Base-by-base conservation (phyloP, 345 rosid species). In the Citrus mangshanensis region DNA sequence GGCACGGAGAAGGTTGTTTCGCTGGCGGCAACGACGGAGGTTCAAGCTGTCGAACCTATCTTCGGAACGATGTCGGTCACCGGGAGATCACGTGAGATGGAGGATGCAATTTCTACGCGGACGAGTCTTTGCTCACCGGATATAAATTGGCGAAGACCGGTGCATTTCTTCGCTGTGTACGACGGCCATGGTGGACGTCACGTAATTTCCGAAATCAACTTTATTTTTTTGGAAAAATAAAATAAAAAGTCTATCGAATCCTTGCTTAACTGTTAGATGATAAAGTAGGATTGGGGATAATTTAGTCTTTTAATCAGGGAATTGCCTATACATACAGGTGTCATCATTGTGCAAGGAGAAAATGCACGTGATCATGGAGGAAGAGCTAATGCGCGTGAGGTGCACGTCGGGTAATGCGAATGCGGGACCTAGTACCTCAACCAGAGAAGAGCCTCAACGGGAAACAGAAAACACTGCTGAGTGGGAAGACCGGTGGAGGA, bases 161-260 rank as follows among this genome's bases (percentile, higher is more conserved):
- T 90, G 78, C 97, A 95, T 85, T 91, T 85, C 90, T 91, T 93
- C 76, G 95, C 84, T 54, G 93, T 95, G 13, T 95, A 82, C 81
- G 98, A 95, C 77, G 98, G 98, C 13, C 97, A 93, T 28, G 97
- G 97, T 30, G 97, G 97, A 54, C 21, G 91, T 83, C 91, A 91
- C 77, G 88, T 87, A 81, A 70, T 69, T 14, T 25, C 46, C 7
- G 6, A 7, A 56, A 10, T 34, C 19, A 18, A 19, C 38, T 30
- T 30, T 66, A 1, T 72, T 68, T 61, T 18, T 13, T 6, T 24
- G 3, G 1, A 9, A 9, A 40, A 40, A 2, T 3, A 32, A n/a
- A 14, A 2, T 21, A 27, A 32, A 42, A 28, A 16, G 69, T 40
- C 69, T 22, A 27, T 16, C 14, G 25, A 25, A 28, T 21, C 59